Conservation (phyloP, 768 basidiomycete species). For the Tricholoma terreum region DNA sequence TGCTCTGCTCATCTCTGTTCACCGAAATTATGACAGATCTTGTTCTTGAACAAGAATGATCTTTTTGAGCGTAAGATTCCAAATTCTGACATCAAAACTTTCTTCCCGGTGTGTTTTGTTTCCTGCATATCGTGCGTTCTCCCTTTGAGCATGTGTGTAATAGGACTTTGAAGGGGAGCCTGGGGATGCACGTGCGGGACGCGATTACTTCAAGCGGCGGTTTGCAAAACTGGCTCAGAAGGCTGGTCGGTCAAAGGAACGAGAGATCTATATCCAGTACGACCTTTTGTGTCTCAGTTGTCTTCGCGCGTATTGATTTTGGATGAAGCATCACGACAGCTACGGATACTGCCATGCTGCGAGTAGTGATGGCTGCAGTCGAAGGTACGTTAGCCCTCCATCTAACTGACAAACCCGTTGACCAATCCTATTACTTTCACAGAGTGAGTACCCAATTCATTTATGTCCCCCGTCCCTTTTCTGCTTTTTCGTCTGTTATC, state of each 20-base stretch:
- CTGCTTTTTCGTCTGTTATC: slow-evolving; percentile 19
- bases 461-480: slow-evolving; percentile 19
- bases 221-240: slow-evolving; percentile 83
- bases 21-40: slow-evolving; percentile 51
- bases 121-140: background rate
- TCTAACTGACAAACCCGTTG: background rate
- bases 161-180: slow-evolving; percentile 85
- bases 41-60: slow-evolving; percentile 95
- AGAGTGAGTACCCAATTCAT: slow-evolving; percentile 61
- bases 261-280: slow-evolving; percentile 93
- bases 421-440: slow-evolving; percentile 12
- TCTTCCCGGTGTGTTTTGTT: slow-evolving; percentile 68
- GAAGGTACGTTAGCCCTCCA: slow-evolving; percentile 62
- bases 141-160: background rate
- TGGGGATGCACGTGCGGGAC: slow-evolving; percentile 68
- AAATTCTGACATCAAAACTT: slow-evolving; percentile 80
- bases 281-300: slow-evolving; percentile 24
- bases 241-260: slow-evolving; percentile 77
- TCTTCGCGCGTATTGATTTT: slow-evolving; percentile 9
- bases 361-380: slow-evolving; percentile 94
- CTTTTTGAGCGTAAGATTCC: slow-evolving; percentile 83
- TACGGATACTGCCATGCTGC: slow-evolving; percentile 83
- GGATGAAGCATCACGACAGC: slow-evolving; percentile 75
- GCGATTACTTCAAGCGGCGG: slow-evolving; percentile 87
- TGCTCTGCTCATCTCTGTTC: background rate